A percentile compares a stretch with the other conserved stretches of the same genome.
These are phyloP conservation scores for Candida gorgasii DNA, from an alignment of 805 yeast genomes.

Conservation along the genomic window DNA sequence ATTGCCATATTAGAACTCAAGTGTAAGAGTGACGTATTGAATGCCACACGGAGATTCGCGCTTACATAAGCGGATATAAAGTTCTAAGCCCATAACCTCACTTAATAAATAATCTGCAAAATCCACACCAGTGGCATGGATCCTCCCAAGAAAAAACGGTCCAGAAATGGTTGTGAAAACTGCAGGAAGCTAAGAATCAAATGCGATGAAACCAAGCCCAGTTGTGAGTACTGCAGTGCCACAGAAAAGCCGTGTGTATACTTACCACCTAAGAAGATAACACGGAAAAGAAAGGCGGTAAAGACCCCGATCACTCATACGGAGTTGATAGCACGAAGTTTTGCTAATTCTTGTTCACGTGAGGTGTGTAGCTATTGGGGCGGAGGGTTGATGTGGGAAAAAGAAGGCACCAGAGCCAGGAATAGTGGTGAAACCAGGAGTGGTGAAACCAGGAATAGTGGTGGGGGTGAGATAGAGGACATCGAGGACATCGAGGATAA, in stretches of 20 bases:
- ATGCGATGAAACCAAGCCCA: constrained; percentile 9
- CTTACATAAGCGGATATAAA: constrained; percentile 3
- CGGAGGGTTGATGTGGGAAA: too few relatives aligned
- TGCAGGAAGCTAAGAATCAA: constrained; percentile 12
- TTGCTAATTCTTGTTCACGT: not conserved
- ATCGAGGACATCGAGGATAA: too few relatives aligned
- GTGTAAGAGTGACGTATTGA: too few relatives aligned
- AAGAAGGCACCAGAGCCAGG: too few relatives aligned
- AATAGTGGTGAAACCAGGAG: too few relatives aligned
- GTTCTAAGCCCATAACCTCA: not conserved
- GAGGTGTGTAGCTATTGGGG: too few relatives aligned
- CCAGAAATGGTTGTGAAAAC: constrained; percentile 14
- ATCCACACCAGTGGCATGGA: not conserved
- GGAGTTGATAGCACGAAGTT: not conserved
- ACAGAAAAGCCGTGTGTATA: constrained; percentile 10
- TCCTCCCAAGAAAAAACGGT: constrained; percentile 5
- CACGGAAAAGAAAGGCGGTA: not conserved
- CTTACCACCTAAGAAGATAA: not conserved
- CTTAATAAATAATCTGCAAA: not conserved
- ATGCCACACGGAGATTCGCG: too few relatives aligned
- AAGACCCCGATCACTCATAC: not conserved
- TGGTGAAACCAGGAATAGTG: too few relatives aligned
- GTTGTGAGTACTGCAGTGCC: constrained; percentile 10
- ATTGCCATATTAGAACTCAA: too few relatives aligned
- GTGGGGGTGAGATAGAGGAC: too few relatives aligned